Conservation (phyloP, 1,284 basidiomycete species). For the Exobasidium cylindrosporum region DNA sequence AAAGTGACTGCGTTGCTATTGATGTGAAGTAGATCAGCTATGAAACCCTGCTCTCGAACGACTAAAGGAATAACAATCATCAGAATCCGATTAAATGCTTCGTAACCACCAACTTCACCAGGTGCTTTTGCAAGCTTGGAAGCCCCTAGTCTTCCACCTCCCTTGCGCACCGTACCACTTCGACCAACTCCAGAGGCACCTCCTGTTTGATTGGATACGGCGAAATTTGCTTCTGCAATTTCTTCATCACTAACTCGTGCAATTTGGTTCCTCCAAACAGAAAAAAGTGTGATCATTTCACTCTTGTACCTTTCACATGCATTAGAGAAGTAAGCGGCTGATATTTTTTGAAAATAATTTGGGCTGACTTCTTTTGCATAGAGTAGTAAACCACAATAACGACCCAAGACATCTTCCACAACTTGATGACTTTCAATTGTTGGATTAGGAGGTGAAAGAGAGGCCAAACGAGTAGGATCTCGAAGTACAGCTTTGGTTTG, state of each 20-base stretch:
- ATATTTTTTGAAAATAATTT: constrained; percentile 38
- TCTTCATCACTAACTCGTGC: constrained; percentile 39
- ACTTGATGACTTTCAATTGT: constrained; percentile 36
- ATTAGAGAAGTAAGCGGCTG: constrained; percentile 39
- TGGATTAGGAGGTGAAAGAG: constrained; percentile 32
- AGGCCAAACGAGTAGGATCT: constrained; percentile 29
- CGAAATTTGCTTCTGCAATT: constrained; percentile 27
- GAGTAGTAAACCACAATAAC: constrained; percentile 83
- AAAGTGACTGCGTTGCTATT: constrained; percentile 75
- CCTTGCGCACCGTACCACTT: constrained; percentile 21
- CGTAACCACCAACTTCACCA: constrained; percentile 12
- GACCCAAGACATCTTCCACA: constrained; percentile 76
- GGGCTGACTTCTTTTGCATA: constrained; percentile 84
- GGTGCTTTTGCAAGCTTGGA: background rate
- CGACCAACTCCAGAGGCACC: constrained; percentile 19
- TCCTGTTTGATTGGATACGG: constrained; percentile 10
- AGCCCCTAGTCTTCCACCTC: background rate
- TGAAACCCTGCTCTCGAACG: constrained; percentile 79
- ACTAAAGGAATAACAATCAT: constrained; percentile 74
- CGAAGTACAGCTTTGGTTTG: constrained; percentile 30
- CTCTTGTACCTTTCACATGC: constrained; percentile 38
- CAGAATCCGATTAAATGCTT: constrained; percentile 74
- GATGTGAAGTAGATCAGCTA: constrained; percentile 86
- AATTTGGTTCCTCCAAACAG: constrained; percentile 28
- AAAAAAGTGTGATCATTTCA: constrained; percentile 43